Evolutionary conservation across 495 filamentous ascomycete genomes (phyloP), one percentile per base, ranked within the genome.

Genomic region (Chlorociboria aeruginascens): DNA sequence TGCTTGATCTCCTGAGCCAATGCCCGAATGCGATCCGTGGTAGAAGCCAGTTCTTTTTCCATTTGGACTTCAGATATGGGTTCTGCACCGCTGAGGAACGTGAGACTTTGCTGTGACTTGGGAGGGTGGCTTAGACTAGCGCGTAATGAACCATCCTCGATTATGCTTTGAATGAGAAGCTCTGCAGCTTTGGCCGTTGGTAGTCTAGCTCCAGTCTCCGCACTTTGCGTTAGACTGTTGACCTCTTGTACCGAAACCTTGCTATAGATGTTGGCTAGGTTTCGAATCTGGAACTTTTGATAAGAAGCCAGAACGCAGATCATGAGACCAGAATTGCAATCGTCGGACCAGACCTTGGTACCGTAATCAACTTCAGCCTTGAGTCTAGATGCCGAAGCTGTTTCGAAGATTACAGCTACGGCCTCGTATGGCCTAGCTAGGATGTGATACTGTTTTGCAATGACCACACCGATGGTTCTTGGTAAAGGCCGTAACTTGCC

Each of bases 401-500:
- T 61, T 55, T 79, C 73, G 55, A 94, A 97, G 7, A 79, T 69
- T 7, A 73, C 68, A 6, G 78, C 84, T 32, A 95, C 62, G 25
- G 70, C 64, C 6, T 81, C 65, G 60, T 97, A 95, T 12, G 85
- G 76, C 54, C 77, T 86, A 32, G 76, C 72, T 14, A 85, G 53
- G 6, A 68, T 63, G 39, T 70, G 71, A 48, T 80, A 83, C 3
- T 63, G 54, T 52, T 83, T 85, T 40, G 69, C 63, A 9, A 78
- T 71, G 32, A 63, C 54, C 0, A 61, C 46, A 48, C 69, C 62
- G 13, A 71, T 62, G 32, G 50, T 50, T 32, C 55, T 16, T 8
- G 63, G 68, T 17, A 60, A 61, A 53, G 65, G 55, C 6, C 51
- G 59, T 8, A 82, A 74, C 64, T 76, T 82, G 57, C 90, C 90